Conservation (phyloP, 1,139 yeast genomes). For the Nakaseomyces bracarensis region DNA sequence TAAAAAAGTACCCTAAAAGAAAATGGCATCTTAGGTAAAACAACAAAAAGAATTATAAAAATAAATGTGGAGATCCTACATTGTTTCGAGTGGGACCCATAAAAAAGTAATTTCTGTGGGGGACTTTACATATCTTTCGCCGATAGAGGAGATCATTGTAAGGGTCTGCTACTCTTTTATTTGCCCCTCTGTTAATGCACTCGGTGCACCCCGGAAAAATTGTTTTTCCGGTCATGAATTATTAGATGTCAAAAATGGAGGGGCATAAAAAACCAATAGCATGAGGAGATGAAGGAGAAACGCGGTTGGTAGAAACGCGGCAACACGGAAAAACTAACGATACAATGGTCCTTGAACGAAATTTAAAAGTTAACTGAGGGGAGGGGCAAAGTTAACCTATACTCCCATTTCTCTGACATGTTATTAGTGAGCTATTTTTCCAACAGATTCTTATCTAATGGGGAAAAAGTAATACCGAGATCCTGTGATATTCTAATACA, state of each 20-base stretch:
- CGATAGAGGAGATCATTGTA: neutral
- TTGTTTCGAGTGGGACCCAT: neutral
- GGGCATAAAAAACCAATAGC: neutral
- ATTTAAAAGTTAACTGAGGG: too few relatives aligned
- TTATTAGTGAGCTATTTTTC: too few relatives aligned
- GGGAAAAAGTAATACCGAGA: too few relatives aligned
- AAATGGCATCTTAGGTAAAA: neutral
- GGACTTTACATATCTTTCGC: too few relatives aligned
- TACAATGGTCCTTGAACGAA: too few relatives aligned
- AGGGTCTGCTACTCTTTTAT: neutral
- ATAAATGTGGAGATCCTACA: neutral
- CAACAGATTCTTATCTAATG: too few relatives aligned
- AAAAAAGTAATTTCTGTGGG: neutral
- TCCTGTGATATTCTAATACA: too few relatives aligned
- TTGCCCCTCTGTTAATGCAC: neutral
- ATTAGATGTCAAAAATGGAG: neutral
- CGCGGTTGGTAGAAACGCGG: too few relatives aligned
- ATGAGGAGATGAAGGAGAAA: neutral
- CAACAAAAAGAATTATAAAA: neutral
- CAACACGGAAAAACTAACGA: neutral
- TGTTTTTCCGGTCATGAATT: neutral
- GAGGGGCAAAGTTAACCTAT: too few relatives aligned
- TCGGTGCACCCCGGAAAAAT: slow-evolving; percentile 4
- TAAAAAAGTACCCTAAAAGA: neutral
- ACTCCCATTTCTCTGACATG: too few relatives aligned